A percentile compares a stretch with the other conserved stretches of the same genome.
phyloP scores from a whole-genome alignment of 495 filamentous ascomycete genomes.

The Thermothielavioides terrestris region DNA sequence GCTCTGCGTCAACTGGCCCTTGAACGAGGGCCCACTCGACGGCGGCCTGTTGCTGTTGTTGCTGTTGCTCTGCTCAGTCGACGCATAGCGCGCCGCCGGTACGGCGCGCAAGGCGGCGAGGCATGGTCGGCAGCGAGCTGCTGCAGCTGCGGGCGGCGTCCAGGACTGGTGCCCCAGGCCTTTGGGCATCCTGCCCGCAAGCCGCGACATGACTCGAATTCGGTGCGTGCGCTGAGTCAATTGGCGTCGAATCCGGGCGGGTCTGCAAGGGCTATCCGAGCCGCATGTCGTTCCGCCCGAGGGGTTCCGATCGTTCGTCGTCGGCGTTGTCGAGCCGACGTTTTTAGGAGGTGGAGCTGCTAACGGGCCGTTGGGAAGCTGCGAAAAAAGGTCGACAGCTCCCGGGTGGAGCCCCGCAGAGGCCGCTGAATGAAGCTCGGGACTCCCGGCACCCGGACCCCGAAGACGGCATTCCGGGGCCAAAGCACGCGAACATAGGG shows the following conservation, averaged over 20 bases:
- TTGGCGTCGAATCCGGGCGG: slow-evolving; percentile 42
- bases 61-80: too few relatives aligned
- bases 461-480: neutral
- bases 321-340: slow-evolving; percentile 2
- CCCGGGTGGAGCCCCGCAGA: neutral
- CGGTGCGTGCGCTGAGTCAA: slow-evolving; percentile 17
- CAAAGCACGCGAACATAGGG: neutral
- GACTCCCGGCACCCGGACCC: neutral
- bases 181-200: slow-evolving; percentile 23
- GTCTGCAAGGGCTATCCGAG: neutral
- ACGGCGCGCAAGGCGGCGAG: slow-evolving; percentile 2
- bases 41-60: slow-evolving; percentile 12
- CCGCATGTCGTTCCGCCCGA: neutral
- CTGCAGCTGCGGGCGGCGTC: slow-evolving; percentile 1
- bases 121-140: slow-evolving; percentile 4
- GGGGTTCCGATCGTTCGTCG: neutral
- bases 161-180: slow-evolving; percentile 8
- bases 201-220: slow-evolving; percentile 22
- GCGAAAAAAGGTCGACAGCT: slow-evolving; percentile 3
- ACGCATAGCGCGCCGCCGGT: slow-evolving; percentile 12
- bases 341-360: neutral
- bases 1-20: slow-evolving; percentile 80
- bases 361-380: neutral
- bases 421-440: neutral
- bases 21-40: slow-evolving; percentile 48